phyloP scores from a whole-genome alignment of 1,284 basidiomycete genomes.

The Sporisorium scitamineum region DNA sequence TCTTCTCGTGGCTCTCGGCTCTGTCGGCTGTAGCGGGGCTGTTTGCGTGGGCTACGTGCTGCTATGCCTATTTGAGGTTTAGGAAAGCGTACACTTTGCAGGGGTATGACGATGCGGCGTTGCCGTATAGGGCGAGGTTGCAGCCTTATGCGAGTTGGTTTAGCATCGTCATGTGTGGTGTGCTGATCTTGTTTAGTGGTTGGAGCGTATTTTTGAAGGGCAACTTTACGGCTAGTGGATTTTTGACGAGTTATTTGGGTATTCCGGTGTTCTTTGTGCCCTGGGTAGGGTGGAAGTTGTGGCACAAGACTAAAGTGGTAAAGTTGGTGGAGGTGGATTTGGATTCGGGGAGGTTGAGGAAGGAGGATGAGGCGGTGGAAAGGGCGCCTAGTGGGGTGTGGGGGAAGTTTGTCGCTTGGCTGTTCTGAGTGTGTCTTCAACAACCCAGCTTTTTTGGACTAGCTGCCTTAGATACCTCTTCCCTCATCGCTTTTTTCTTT shows the following conservation, averaged over 20 bases:
- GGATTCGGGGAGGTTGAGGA: slow-evolving; percentile 71
- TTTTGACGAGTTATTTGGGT: slow-evolving; percentile 83
- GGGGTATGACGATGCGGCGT: slow-evolving; percentile 73
- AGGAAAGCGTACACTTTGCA: slow-evolving; percentile 76
- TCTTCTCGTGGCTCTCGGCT: slow-evolving; percentile 75
- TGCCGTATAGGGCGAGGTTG: slow-evolving; percentile 72
- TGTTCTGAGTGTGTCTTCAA: slow-evolving; percentile 26
- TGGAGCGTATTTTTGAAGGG: slow-evolving; percentile 61
- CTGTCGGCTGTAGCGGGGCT: slow-evolving; percentile 77
- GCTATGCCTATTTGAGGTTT: slow-evolving; percentile 81
- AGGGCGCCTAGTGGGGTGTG: slow-evolving; percentile 18
- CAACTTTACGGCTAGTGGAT: slow-evolving; percentile 73
- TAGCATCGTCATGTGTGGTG: slow-evolving; percentile 39
- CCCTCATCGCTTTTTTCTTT: no score
- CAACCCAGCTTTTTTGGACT: neutral
- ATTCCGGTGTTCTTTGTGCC: slow-evolving; percentile 80
- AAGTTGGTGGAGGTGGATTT: slow-evolving; percentile 71
- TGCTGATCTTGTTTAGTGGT: slow-evolving; percentile 70
- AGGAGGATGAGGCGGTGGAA: slow-evolving; percentile 30
- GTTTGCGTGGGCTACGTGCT: slow-evolving; percentile 86
- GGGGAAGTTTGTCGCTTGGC: slow-evolving; percentile 45
- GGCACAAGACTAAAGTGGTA: slow-evolving; percentile 72
- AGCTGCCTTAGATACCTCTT: neutral
- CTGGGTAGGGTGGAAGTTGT: slow-evolving; percentile 75
- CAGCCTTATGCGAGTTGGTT: slow-evolving; percentile 67